Conservation (phyloP, 2,329 filamentous ascomycete species). For the Hymenoscyphus infarciens region DNA sequence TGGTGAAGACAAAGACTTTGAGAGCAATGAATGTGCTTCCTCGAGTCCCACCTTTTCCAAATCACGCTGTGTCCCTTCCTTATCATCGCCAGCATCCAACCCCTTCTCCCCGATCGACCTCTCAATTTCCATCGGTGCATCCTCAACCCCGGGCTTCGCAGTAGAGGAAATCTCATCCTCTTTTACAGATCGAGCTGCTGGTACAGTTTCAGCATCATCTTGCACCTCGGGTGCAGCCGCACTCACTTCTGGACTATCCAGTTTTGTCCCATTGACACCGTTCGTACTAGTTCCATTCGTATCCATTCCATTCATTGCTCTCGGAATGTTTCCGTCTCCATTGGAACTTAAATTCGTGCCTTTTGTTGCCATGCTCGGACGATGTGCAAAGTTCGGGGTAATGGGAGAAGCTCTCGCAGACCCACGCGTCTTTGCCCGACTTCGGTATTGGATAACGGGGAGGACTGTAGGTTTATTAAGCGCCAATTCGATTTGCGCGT, state of each 20-base stretch:
- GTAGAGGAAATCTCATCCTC: not conserved
- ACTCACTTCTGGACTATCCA: conserved; percentile 3
- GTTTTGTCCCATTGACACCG: not conserved
- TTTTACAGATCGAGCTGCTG: not conserved
- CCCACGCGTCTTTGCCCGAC: conserved; percentile 21
- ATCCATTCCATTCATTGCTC: not conserved
- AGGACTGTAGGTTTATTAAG: conserved; percentile 28
- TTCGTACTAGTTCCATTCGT: conserved; percentile 2
- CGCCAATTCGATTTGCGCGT: conserved; percentile 29
- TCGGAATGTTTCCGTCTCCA: not conserved
- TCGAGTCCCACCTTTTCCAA: not conserved
- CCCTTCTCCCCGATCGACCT: not conserved
- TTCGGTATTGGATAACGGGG: conserved; percentile 26
- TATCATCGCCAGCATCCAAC: not conserved
- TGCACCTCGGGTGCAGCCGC: conserved; percentile 1
- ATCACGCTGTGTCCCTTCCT: not conserved
- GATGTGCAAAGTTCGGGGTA: not conserved
- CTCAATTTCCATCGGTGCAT: not conserved
- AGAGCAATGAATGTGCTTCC: not conserved
- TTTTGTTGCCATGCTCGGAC: not conserved
- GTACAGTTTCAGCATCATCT: not conserved
- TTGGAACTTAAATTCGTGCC: not conserved
- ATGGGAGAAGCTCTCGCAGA: not conserved
- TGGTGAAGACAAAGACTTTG: not conserved
- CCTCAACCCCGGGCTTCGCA: not conserved